These are phyloP conservation scores for Cladosporium sphaerospermum DNA, from an alignment of 2,329 filamentous ascomycete species.

Conservation along the genomic window DNA sequence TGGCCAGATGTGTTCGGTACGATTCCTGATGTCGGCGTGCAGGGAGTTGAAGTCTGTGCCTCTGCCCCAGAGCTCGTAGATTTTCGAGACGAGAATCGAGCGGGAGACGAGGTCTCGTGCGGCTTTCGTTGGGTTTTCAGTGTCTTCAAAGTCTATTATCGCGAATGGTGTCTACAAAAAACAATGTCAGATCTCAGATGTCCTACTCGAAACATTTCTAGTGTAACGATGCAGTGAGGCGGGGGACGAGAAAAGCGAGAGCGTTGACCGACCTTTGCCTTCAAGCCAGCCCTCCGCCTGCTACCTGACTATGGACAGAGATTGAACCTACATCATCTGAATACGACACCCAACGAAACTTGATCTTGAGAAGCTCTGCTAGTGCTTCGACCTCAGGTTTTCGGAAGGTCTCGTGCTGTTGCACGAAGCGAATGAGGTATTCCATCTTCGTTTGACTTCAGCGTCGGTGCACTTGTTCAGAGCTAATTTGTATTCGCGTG, in stretches of 20 bases:
- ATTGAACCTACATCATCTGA: conserved; percentile 58
- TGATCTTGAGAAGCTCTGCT: conserved; percentile 59
- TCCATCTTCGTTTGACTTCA: conserved; percentile 46
- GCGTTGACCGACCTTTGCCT: not conserved
- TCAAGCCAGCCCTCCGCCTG: not conserved
- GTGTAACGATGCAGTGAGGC: not conserved
- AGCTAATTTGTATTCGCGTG: too few species aligned
- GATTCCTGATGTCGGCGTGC: conserved; percentile 56
- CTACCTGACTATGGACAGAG: not conserved
- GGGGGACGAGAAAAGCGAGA: not conserved
- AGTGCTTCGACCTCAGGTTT: conserved; percentile 76
- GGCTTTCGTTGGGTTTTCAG: conserved; percentile 30
- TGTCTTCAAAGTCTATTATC: conserved; percentile 55
- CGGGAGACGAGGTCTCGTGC: conserved; percentile 64
- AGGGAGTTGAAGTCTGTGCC: conserved; percentile 62
- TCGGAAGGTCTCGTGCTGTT: conserved; percentile 87
- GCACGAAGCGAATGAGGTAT: conserved; percentile 83
- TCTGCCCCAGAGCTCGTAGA: conserved; percentile 84
- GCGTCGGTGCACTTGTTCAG: too few species aligned
- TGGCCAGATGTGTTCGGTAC: conserved; percentile 60
- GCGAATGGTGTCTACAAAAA: conserved; percentile 72
- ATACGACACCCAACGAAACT: conserved; percentile 70
- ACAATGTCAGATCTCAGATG: not conserved
- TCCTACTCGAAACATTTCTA: not conserved
- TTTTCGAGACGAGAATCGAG: conserved; percentile 72